phyloP scores from a whole-genome alignment of 1,284 basidiomycete genomes.

The Ustilago nuda region DNA sequence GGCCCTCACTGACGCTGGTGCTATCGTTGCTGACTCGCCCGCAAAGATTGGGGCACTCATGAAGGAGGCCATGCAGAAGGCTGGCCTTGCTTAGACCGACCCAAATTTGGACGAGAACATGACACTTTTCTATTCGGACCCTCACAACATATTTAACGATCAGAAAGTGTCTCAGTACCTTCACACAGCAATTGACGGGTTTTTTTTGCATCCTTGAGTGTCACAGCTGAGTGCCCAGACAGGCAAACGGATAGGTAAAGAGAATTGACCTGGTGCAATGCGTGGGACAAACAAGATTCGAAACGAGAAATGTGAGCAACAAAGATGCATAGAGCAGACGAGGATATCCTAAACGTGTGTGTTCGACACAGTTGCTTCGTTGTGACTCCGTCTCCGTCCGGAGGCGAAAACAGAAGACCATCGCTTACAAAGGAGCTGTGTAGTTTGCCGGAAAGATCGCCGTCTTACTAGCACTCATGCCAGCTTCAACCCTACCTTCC shows the following conservation, averaged over 20 bases:
- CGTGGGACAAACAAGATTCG: neutral
- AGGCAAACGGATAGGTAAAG: no score
- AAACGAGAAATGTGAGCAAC: neutral
- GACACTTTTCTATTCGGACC: neutral
- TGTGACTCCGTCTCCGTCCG: no score
- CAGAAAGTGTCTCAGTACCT: neutral
- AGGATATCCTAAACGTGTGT: no score
- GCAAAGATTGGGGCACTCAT: conserved; percentile 71
- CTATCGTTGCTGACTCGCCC: conserved; percentile 92
- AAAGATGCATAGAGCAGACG: no score
- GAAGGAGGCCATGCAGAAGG: conserved; percentile 65
- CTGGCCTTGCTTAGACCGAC: conserved; percentile 6
- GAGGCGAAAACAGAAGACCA: neutral
- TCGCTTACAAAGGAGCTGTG: neutral
- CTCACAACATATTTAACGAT: neutral
- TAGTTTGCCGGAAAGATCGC: conserved; percentile 52
- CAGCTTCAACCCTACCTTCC: conserved; percentile 56
- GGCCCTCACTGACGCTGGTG: conserved; percentile 93
- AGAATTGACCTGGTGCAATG: no score
- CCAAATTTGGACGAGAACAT: neutral
- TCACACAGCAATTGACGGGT: neutral
- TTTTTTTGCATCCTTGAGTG: no score
- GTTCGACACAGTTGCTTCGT: no score
- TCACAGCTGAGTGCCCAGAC: neutral
- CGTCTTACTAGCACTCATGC: conserved; percentile 27